Base-by-base conservation (phyloP, 768 basidiomycete genomes). In the Agaricus bisporus region DNA sequence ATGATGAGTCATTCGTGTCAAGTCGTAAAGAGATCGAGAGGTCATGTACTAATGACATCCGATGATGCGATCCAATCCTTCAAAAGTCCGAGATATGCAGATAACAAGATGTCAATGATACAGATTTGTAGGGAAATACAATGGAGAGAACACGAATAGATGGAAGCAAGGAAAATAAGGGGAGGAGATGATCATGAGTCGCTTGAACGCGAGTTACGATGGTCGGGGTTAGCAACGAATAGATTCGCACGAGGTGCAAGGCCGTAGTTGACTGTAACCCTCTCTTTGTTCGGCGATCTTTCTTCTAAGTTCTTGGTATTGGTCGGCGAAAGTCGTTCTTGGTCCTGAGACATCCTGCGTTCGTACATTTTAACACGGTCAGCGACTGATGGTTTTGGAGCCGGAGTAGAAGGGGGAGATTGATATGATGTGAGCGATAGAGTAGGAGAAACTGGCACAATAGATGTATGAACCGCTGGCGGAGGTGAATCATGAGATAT, bases 211-310 rank as follows among this genome's bases (percentile, higher is more conserved):
- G 47, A 54, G 35, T 25, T 49, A 12, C 67, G 61, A 49, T 70
- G 61, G 61, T 86, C 83, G 15, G 89, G 88, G 66, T 91, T 91
- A 20, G 86, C 85, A 48, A 91, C 75, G 59, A 80, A 91, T 28
- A 91, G 72, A 57, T 80, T 80, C 17, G 79, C 68, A 56, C 78
- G 76, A 20, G 81, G 80, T 35, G 76, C 82, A 32, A 90, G 74
- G 11, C 86, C 87, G 64, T 90, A 91, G 25, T 78, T 73, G 36
- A 82, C 71, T 41, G 64, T 66, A 12, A 62, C 61, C 48, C 70
- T 67, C 48, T 70, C 67, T 61, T 68, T 74, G 56, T 70, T 45
- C 70, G 62, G 54, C 66, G 51, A 44, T 43, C 48, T 65, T 61
- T 74, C 75, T 60, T 78, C 77, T 48, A 58, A 66, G 48, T 67